phyloP scores from a whole-genome alignment of 257 asterid species.

The Eucommia ulmoides region DNA sequence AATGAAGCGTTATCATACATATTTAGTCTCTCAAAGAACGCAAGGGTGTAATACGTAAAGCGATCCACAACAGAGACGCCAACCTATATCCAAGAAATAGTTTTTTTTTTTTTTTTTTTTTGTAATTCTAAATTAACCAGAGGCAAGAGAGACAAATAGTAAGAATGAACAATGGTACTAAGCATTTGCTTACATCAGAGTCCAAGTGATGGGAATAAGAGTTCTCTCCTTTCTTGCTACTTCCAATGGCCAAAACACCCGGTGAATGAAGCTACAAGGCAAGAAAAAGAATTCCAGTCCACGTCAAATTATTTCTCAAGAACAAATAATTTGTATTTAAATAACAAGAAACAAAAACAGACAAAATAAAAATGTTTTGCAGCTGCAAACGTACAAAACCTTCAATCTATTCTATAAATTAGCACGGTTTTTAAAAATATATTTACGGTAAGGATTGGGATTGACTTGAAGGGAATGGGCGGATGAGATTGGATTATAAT shows the following conservation, averaged over 20 bases:
- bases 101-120: no score
- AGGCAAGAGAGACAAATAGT: no score
- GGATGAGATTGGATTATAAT: no score
- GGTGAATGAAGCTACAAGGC: conserved; percentile 86
- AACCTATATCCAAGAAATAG: conserved; percentile 44
- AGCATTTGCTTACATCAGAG: conserved; percentile 57
- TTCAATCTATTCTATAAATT: no score
- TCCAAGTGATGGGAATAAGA: conserved; percentile 94
- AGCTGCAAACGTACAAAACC: no score
- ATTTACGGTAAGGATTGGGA: no score
- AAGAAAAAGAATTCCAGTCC: conserved; percentile 7
- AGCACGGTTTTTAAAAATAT: no score
- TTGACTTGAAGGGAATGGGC: no score
- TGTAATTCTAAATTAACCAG: no score
- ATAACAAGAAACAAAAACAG: conserved; percentile 9
- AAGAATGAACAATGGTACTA: not conserved
- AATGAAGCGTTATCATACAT: conserved; percentile 87
- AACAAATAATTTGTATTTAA: conserved; percentile 6
- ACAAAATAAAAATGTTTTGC: no score
- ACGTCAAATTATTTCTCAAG: conserved; percentile 2
- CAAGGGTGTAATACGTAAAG: conserved; percentile 85
- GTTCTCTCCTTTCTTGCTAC: conserved; percentile 96
- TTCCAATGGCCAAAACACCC: conserved; percentile 94
- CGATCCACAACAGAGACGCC: conserved; percentile 97
- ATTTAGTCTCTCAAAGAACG: conserved; percentile 94